Percentiles rank a stretch among this genome's conserved stretches.
These are phyloP conservation scores for Protostelium mycophagum DNA, from an alignment of 78 protist species.

Conservation along the genomic window DNA sequence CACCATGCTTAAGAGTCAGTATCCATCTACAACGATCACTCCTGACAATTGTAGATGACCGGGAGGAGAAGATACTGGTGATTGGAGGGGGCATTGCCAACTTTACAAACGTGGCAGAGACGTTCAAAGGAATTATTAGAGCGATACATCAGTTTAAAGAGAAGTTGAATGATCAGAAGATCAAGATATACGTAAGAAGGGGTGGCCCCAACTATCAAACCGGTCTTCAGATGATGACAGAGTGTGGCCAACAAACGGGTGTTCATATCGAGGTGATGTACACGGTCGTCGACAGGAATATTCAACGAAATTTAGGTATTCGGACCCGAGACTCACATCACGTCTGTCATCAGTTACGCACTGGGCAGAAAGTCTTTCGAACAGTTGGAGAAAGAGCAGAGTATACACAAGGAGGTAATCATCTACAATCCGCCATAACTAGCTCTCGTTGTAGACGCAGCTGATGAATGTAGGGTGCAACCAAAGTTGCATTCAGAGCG, in stretches of 20 bases:
- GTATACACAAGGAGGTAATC: neutral
- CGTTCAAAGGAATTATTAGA: conserved; percentile 84
- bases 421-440: no score
- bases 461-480: no score
- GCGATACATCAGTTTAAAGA: conserved; percentile 61
- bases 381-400: neutral
- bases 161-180: conserved; percentile 13
- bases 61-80: conserved; percentile 60
- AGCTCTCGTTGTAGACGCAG: no score
- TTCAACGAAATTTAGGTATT: neutral
- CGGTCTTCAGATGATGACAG: conserved; percentile 83
- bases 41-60: conserved; percentile 34
- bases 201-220: conserved; percentile 94
- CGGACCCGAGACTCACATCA: neutral
- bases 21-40: conserved; percentile 4
- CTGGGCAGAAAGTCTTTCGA: neutral
- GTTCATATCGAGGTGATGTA: conserved; percentile 46
- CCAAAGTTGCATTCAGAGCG: neutral
- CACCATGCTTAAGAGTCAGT: conserved; percentile 29
- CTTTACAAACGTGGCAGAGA: conserved; percentile 90
- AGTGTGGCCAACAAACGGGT: conserved; percentile 34
- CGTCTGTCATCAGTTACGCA: neutral
- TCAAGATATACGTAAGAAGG: conserved; percentile 83
- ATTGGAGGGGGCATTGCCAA: conserved; percentile 96
- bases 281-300: neutral